Evolutionary conservation across 192 early-diverging fungal genomes (phyloP).

Genomic region (Helicostylum pulchrum): DNA sequence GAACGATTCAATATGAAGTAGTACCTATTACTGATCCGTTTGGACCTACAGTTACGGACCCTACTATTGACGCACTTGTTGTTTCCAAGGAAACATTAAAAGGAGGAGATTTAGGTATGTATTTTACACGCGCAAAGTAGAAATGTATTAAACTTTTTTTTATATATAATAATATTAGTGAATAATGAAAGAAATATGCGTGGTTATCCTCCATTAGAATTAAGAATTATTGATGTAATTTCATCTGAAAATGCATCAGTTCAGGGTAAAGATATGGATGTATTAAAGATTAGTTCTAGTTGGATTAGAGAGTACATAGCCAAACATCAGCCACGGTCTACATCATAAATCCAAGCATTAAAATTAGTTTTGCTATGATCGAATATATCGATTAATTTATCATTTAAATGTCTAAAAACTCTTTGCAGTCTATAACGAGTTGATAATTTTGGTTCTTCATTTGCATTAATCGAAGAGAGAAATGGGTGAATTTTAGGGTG

Average conservation of each 20-base stretch:
- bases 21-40: constrained; percentile 78
- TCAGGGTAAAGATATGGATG: constrained; percentile 40
- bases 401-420: constrained; percentile 45
- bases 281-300: constrained; percentile 77
- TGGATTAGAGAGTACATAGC: constrained; percentile 63
- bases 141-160: neutral
- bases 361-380: constrained; percentile 42
- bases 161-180: constrained; percentile 45
- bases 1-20: constrained; percentile 48
- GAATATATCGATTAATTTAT: constrained; percentile 44
- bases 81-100: constrained; percentile 77
- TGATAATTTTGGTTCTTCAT: constrained; percentile 32
- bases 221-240: constrained; percentile 72
- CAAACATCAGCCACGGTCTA: constrained; percentile 42
- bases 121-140: too few relatives aligned
- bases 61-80: constrained; percentile 74
- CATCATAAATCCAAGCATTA: constrained; percentile 51
- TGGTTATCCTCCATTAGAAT: constrained; percentile 50
- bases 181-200: constrained; percentile 68
- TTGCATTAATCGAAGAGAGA: neutral
- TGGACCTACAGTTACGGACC: constrained; percentile 80
- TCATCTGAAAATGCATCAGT: constrained; percentile 41
- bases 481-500: neutral
- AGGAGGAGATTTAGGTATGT: constrained; percentile 68
- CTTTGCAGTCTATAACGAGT: constrained; percentile 47